Evolutionary conservation across 352 stramenopile species (phyloP).

Genomic region (Phytophthora vignae): DNA sequence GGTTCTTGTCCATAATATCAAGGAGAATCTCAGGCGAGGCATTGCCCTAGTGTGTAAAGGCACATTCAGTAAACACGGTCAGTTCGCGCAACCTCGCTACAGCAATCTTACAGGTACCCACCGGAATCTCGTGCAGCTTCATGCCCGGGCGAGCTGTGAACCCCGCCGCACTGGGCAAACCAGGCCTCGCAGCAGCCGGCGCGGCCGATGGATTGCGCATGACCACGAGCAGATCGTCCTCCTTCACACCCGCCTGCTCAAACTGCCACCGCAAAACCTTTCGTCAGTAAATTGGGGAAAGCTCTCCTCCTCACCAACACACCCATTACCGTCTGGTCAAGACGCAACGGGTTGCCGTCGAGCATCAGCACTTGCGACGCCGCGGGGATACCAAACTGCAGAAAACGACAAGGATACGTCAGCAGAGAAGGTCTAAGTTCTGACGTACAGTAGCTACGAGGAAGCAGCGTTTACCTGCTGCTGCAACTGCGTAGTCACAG

Average conservation of each 20-base stretch:
- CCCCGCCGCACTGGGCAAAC: constrained; percentile 19
- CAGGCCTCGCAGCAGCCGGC: constrained; percentile 16
- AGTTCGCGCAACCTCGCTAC: neutral
- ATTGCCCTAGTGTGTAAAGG: constrained; percentile 35
- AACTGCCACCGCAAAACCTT: constrained; percentile 49
- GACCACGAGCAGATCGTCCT: constrained; percentile 80
- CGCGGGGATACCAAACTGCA: constrained; percentile 71
- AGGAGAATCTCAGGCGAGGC: constrained; percentile 79
- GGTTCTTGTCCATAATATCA: constrained; percentile 88
- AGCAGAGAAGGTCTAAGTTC: neutral
- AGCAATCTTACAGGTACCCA: constrained; percentile 24
- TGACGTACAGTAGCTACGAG: too few species aligned
- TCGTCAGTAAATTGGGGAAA: constrained; percentile 3
- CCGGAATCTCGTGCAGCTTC: constrained; percentile 82
- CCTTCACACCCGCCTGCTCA: constrained; percentile 69
- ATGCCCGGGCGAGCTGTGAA: constrained; percentile 70
- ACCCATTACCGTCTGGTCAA: constrained; percentile 58
- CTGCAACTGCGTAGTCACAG: constrained; percentile 56
- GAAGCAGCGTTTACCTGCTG: constrained; percentile 47
- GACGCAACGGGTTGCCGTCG: constrained; percentile 60
- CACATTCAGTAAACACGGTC: neutral
- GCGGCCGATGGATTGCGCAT: constrained; percentile 47
- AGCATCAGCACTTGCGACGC: constrained; percentile 67
- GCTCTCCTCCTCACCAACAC: too few species aligned
- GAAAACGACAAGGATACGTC: constrained; percentile 5